A percentile compares a stretch with the other conserved stretches of the same genome.
Evolutionary conservation across 2,329 filamentous ascomycete species (phyloP).

Genomic region (Xylariaceae sp.): DNA sequence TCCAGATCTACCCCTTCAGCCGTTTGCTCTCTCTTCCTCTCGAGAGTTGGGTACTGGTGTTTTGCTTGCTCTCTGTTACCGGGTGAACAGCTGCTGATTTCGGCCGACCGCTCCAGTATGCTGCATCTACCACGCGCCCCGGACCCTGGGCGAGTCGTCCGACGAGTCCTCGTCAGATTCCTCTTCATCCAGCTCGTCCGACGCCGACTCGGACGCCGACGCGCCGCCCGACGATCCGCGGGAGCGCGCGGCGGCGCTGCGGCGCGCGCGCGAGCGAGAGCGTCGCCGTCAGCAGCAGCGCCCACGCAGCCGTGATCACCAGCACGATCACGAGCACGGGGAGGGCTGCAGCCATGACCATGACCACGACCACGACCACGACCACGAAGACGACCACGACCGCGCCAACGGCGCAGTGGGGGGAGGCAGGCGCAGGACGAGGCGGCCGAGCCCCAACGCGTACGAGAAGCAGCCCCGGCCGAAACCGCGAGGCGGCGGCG

Average conservation of each 20-base stretch:
- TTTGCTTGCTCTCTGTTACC: too few species aligned
- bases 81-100: too few species aligned
- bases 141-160: conserved; percentile 70
- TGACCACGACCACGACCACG: conserved; percentile 21
- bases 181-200: conserved; percentile 39
- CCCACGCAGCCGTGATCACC: conserved; percentile 20
- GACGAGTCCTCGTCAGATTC: conserved; percentile 41
- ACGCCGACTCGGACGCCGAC: conserved; percentile 9
- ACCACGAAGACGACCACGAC: conserved; percentile 14
- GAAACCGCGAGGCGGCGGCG: conserved; percentile 30
- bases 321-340: conserved; percentile 22
- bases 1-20: too few species aligned
- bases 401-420: conserved; percentile 25
- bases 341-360: conserved; percentile 17
- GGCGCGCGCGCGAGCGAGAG: conserved; percentile 17
- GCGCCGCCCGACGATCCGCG: conserved; percentile 13
- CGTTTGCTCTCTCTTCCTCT: too few species aligned
- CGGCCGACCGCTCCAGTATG: conserved; percentile 61
- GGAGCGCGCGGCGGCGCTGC: conserved; percentile 21
- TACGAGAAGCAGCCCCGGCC: conserved; percentile 69
- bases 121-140: conserved; percentile 93
- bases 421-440: conserved; percentile 28
- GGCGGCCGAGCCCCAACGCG: conserved; percentile 64
- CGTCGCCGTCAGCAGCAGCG: too few species aligned
- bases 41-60: too few species aligned